These are phyloP conservation scores for Emergomyces pasteurianus DNA, from an alignment of 2,329 filamentous ascomycete species.

Conservation along the genomic window DNA sequence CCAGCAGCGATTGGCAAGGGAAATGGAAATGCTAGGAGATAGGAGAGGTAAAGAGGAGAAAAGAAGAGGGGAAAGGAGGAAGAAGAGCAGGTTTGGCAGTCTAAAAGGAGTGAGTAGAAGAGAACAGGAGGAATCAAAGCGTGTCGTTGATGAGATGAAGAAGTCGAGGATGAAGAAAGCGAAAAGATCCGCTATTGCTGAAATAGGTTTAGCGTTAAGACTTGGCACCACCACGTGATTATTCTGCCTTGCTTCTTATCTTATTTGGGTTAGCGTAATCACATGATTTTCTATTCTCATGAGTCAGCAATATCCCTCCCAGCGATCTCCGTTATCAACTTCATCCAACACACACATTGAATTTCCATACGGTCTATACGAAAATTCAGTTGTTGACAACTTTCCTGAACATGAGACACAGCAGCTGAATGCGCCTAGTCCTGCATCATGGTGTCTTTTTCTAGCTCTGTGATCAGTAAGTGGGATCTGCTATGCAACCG, in stretches of 20 bases:
- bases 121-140: background rate
- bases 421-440: background rate
- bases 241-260: background rate
- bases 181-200: conserved; percentile 15
- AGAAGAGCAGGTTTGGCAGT: background rate
- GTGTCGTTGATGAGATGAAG: conserved; percentile 3
- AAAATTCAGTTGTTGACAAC: background rate
- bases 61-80: no score
- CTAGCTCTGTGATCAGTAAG: conserved; percentile 44
- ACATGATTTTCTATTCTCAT: background rate
- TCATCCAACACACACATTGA: background rate
- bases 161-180: conserved; percentile 12
- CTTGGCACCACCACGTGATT: conserved; percentile 30
- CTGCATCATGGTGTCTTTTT: conserved; percentile 36
- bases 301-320: background rate
- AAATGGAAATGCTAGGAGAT: background rate
- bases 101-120: conserved; percentile 8
- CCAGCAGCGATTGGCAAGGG: background rate
- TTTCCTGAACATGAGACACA: background rate
- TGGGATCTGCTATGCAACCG: conserved; percentile 3
- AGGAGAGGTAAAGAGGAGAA: background rate
- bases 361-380: no score
- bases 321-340: background rate
- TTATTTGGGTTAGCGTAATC: background rate
- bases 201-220: conserved; percentile 14